Evolutionary conservation across 495 filamentous ascomycete species (phyloP).

Genomic region (Xylaria sp.): DNA sequence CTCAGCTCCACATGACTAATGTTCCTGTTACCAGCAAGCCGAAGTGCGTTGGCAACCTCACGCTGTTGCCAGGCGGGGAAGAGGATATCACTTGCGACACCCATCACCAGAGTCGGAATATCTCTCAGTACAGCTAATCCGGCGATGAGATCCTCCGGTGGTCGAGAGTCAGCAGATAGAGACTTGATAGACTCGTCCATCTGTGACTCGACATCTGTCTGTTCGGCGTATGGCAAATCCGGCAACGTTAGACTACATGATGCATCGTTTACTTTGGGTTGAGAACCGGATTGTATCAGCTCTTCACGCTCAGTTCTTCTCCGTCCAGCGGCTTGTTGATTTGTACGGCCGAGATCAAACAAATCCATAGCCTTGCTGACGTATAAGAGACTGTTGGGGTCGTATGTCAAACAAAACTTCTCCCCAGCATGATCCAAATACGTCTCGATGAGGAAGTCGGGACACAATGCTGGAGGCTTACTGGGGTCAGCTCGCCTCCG

Average conservation of each 20-base stretch:
- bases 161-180: conserved; percentile 43
- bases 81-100: conserved; percentile 93
- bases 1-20: conserved; percentile 91
- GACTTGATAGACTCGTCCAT: conserved; percentile 33
- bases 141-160: conserved; percentile 77
- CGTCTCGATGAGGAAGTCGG: conserved; percentile 97
- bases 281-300: conserved; percentile 38
- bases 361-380: conserved; percentile 99
- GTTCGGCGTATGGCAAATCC: conserved; percentile 82
- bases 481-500: conserved; percentile 84
- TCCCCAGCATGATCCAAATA: conserved; percentile 98
- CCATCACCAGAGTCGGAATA: conserved; percentile 85
- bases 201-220: conserved; percentile 55
- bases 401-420: conserved; percentile 98
- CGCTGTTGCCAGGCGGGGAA: conserved; percentile 99
- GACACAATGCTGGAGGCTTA: conserved; percentile 88
- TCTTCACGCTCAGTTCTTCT: conserved; percentile 48
- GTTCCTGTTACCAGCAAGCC: conserved; percentile 72
- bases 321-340: conserved; percentile 56
- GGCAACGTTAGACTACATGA: conserved; percentile 87
- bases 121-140: conserved; percentile 75
- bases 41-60: conserved; percentile 87
- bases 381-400: conserved; percentile 95
- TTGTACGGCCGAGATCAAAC: conserved; percentile 83
- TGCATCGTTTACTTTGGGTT: conserved; percentile 41